Evolutionary conservation across 768 basidiomycete genomes (phyloP), one percentile per base, ranked within the genome.

Genomic region (Boletus reticulatus): DNA sequence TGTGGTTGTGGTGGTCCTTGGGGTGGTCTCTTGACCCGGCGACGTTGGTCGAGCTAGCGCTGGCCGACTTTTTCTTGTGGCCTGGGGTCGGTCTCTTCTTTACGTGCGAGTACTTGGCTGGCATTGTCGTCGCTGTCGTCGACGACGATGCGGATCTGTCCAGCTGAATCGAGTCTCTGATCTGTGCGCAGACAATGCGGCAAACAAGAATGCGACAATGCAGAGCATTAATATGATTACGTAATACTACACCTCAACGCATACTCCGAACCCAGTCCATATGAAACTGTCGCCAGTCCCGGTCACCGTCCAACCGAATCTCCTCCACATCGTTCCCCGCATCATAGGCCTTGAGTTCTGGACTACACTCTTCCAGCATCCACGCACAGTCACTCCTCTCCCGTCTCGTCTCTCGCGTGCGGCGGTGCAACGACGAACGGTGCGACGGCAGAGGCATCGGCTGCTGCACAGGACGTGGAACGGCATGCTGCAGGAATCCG

Each of bases 31-130:
- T 51, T 6, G 50, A 47, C 36, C 51, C 43, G 72, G 69, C 48
- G 73, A 61, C 14, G 43, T 69, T 69, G 43, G 72, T 67, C 10
- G 65, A 66, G 65, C 59, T 63, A 43, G 41, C 48, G 43, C 39
- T 43, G n/a, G 65, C 56, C 34, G 64, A 44, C 62, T 81, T 84
- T 64, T 78, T 80, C 64, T 78, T 73, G 14, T 77, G 66, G 16
- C 81, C 77, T 8, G 77, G 74, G 0, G 76, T 75, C 8, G 82
- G 73, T 45, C 83, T 72, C 66, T 86, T 87, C 75, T 86, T 87
- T n/a, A 85, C 81, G 71, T 88, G 85, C 24, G 85, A 87, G 71
- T 87, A 87, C 64, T 87, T 87, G 34, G 84, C 80, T 17, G 86
- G 84, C 86, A 88, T 88, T 4, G 52, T 66, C 31, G 53, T 50